Evolutionary conservation across 2,329 filamentous ascomycete genomes (phyloP).

Genomic region (Arthrobotrys megalospora): DNA sequence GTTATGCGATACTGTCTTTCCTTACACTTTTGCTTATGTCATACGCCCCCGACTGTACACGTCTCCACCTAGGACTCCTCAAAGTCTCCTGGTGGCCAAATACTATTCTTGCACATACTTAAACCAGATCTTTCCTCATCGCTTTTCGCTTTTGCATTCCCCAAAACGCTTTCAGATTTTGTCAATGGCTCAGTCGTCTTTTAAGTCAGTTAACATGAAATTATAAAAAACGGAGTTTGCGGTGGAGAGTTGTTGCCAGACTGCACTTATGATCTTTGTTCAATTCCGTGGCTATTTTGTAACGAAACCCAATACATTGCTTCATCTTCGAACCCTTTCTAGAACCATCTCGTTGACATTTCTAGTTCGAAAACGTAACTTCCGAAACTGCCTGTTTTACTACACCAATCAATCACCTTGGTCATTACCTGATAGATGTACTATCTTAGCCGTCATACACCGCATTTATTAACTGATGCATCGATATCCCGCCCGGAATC

Average conservation of each 20-base stretch:
- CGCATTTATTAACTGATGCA: no score
- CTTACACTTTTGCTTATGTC: constrained; percentile 2
- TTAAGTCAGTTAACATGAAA: constrained; percentile 26
- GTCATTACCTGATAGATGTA: no score
- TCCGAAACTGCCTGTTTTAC: no score
- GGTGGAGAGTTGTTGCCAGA: constrained; percentile 26
- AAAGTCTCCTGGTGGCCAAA: not conserved
- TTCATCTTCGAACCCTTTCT: no score
- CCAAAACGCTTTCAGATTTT: not conserved
- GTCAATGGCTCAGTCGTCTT: constrained; percentile 7
- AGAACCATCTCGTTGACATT: no score
- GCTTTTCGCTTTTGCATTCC: constrained; percentile 3
- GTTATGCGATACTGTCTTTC: constrained; percentile 15
- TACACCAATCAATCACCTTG: no score
- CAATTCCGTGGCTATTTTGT: not conserved
- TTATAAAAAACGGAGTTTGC: constrained; percentile 54
- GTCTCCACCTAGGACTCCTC: not conserved
- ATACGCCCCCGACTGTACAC: not conserved
- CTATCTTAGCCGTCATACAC: no score
- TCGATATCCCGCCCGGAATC: no score
- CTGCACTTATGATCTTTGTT: not conserved
- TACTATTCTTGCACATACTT: constrained; percentile 59
- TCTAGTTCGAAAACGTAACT: no score
- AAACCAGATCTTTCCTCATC: constrained; percentile 15
- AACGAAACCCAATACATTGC: not conserved